phyloP scores from a whole-genome alignment of 805 yeast genomes.

The Cyberlindnera veronae region DNA sequence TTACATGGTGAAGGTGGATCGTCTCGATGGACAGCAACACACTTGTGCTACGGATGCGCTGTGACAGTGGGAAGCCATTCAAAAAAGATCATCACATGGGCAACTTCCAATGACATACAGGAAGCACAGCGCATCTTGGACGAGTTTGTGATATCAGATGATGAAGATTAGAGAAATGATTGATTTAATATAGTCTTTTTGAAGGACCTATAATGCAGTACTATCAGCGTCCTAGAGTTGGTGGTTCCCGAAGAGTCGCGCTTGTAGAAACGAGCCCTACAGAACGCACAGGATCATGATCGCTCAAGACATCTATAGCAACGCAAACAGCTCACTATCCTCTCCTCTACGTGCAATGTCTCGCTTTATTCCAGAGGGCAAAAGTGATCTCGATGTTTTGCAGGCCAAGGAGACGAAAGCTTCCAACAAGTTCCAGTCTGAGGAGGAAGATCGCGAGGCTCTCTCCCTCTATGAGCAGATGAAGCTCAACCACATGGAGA shows the following conservation, averaged over 20 bases:
- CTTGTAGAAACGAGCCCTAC: too few relatives aligned
- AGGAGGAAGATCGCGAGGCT: constrained; percentile 22
- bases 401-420: constrained; percentile 20
- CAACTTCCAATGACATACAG: constrained; percentile 27
- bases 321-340: not conserved
- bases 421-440: constrained; percentile 16
- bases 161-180: constrained; percentile 23
- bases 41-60: constrained; percentile 72
- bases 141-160: constrained; percentile 44
- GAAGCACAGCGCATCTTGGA: constrained; percentile 38
- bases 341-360: constrained; percentile 19
- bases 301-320: not conserved
- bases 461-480: constrained; percentile 28
- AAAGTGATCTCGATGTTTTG: constrained; percentile 23
- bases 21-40: too few relatives aligned
- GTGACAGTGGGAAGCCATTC: constrained; percentile 51
- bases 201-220: too few relatives aligned
- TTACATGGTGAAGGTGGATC: constrained; percentile 25
- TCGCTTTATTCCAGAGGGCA: constrained; percentile 27
- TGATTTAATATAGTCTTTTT: not conserved
- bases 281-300: too few relatives aligned
- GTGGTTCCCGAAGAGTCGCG: too few relatives aligned
- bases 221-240: too few relatives aligned
- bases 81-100: constrained; percentile 37
- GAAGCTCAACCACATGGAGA: constrained; percentile 24